These are phyloP conservation scores for Fonsecaea pugnacius DNA, from an alignment of 2,329 filamentous ascomycete genomes.

Conservation along the genomic window DNA sequence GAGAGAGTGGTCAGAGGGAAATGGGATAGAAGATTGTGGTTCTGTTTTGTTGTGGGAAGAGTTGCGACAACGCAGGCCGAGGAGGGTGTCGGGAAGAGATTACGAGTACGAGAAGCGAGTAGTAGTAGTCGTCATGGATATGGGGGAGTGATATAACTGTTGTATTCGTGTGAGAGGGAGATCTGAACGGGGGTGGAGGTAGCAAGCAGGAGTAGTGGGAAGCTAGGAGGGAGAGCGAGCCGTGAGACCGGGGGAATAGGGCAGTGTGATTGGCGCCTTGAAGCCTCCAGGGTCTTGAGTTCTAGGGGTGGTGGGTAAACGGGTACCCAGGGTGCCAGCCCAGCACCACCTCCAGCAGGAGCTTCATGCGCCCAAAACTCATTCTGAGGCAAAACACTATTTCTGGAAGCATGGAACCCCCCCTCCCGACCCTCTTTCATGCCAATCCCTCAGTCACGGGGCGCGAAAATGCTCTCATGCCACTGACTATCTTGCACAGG, in stretches of 20 bases:
- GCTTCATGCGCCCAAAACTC: conserved; percentile 10
- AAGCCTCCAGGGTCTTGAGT: not conserved
- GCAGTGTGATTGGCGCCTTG: conserved; percentile 14
- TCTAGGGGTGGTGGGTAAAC: not conserved
- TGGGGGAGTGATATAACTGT: conserved; percentile 7
- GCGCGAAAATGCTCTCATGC: not conserved
- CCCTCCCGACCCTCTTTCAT: not conserved
- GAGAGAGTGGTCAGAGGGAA: not conserved
- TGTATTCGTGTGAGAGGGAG: not conserved
- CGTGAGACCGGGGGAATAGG: conserved; percentile 9
- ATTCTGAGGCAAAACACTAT: conserved; percentile 20
- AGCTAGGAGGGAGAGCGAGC: conserved; percentile 11
- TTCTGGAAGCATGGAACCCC: conserved; percentile 9
- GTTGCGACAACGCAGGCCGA: conserved; percentile 7
- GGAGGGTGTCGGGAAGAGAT: not conserved
- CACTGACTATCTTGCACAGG: not conserved
- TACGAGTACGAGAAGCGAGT: not conserved
- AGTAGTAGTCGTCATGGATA: conserved; percentile 18
- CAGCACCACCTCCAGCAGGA: not conserved
- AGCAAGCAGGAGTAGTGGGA: not conserved
- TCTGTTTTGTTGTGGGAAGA: not conserved
- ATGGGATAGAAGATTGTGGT: not conserved
- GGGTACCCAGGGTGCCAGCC: not conserved
- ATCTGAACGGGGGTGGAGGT: conserved; percentile 2
- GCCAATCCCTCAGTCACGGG: conserved; percentile 15